Base-by-base conservation (phyloP, 345 rosid species). In the Citrus mangshanensis region DNA sequence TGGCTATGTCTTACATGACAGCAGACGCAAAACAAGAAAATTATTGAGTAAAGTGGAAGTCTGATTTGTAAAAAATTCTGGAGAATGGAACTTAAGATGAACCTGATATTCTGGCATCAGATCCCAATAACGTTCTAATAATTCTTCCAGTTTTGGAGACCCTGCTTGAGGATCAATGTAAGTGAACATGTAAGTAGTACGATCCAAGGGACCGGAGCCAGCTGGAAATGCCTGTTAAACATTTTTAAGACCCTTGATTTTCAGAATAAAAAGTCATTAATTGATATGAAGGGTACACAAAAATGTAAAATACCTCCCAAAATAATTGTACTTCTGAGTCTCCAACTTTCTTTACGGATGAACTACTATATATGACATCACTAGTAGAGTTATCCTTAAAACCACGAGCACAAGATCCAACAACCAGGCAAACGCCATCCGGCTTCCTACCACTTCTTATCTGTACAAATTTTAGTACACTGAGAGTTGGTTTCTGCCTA, bases 101-200 rank as follows among this genome's bases (percentile, higher is more conserved):
- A 95, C 99, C 93, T 95, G 98, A 90, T 93, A 93, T 67, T 90
- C 69, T 4, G 97, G 99, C 98, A 95, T 93, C 84, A 93, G 77
- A 51, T 89, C 87, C 99, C 99, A 95, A 82, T 87, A 95, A 69
- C 87, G 89, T 88, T 95, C 99, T 46, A 95, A 86, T 71, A 95
- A 78, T 76, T 92, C 96, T 86, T 95, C 99, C 74, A 95, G 74
- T 81, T 88, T 84, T 4, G 98, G 99, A 30, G 91, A 89, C 68
- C 84, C 81, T 12, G 95, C 87, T 86, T 90, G 93, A 65, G 99
- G 98, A 85, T 86, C 86, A 72, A 94, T 88, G 77, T 95, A 95
- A 54, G 99, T 90, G 87, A 95, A 93, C 99, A 95, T 95, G 81
- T 95, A 95, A 22, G 96, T 90, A n/a, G 99, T 95, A 35, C 98